These are phyloP conservation scores for Saxophila tyrrhenica DNA, from an alignment of 495 filamentous ascomycete genomes.

Conservation along the genomic window DNA sequence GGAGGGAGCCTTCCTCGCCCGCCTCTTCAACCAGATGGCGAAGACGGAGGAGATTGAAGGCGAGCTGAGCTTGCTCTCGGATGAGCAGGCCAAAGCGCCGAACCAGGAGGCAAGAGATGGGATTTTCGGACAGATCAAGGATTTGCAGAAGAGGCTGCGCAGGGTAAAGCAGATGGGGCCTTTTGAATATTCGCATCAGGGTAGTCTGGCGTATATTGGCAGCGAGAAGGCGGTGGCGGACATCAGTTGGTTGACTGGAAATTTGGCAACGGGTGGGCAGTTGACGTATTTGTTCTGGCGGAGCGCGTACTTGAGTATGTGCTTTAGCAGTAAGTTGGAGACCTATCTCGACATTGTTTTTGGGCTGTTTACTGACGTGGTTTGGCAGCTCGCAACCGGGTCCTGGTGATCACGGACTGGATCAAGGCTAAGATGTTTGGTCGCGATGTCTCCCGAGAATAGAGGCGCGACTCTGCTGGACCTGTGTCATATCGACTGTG, in stretches of 20 bases:
- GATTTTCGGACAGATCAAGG: slow-evolving; percentile 62
- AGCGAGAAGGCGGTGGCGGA: slow-evolving; percentile 96
- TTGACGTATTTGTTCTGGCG: slow-evolving; percentile 77
- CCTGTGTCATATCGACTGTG: no score
- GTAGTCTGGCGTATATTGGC: slow-evolving; percentile 92
- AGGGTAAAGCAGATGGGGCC: slow-evolving; percentile 87
- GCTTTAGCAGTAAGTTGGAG: slow-evolving; percentile 81
- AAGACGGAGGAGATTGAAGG: slow-evolving; percentile 71
- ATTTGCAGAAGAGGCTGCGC: slow-evolving; percentile 71
- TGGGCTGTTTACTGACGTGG: background rate
- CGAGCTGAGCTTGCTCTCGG: slow-evolving; percentile 51
- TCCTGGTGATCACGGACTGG: slow-evolving; percentile 91
- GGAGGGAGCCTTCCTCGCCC: slow-evolving; percentile 89
- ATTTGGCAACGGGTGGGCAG: slow-evolving; percentile 69
- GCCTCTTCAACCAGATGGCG: slow-evolving; percentile 96
- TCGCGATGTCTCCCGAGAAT: slow-evolving; percentile 90
- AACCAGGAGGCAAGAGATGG: slow-evolving; percentile 43
- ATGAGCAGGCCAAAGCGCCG: slow-evolving; percentile 53
- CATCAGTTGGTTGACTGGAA: slow-evolving; percentile 94
- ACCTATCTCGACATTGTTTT: no score
- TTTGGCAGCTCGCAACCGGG: slow-evolving; percentile 65
- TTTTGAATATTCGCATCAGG: slow-evolving; percentile 97
- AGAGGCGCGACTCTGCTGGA: slow-evolving; percentile 18
- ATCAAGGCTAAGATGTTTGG: slow-evolving; percentile 90
- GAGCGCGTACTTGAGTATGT: slow-evolving; percentile 97